Percentiles rank a stretch among this genome's conserved stretches.
These are phyloP conservation scores for Alternaria rosae DNA, from an alignment of 2,329 filamentous ascomycete species.

Conservation along the genomic window DNA sequence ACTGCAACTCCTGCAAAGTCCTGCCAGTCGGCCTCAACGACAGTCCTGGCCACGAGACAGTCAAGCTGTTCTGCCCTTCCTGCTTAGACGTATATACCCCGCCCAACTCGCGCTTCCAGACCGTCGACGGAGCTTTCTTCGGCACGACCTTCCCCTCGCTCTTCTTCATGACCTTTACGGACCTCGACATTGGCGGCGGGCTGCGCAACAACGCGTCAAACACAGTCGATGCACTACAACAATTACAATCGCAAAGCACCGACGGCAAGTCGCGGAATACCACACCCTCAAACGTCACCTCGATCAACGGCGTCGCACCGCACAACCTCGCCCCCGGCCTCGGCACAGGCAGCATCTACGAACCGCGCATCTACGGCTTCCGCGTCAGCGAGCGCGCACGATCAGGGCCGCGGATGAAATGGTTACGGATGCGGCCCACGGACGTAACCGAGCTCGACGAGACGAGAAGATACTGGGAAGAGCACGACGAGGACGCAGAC, in stretches of 20 bases:
- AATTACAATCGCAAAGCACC: conserved; percentile 45
- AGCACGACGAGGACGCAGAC: conserved; percentile 49
- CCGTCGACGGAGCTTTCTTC: conserved; percentile 97
- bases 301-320: conserved; percentile 84
- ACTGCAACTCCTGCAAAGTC: conserved; percentile 89
- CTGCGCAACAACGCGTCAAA: conserved; percentile 63
- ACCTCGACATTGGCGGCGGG: conserved; percentile 82
- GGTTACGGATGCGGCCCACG: conserved; percentile 84
- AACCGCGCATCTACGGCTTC: conserved; percentile 96
- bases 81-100: conserved; percentile 98
- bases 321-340: conserved; percentile 89
- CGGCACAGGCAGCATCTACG: conserved; percentile 83
- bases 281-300: conserved; percentile 44
- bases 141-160: conserved; percentile 95
- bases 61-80: conserved; percentile 97
- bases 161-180: conserved; percentile 98
- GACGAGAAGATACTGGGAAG: conserved; percentile 55
- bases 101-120: conserved; percentile 96
- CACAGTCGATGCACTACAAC: conserved; percentile 45
- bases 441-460: conserved; percentile 88
- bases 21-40: conserved; percentile 93
- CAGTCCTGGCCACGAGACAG: conserved; percentile 94
- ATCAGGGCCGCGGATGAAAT: conserved; percentile 94
- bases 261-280: conserved; percentile 44
- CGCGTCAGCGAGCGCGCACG: conserved; percentile 88